Conservation (phyloP, 2,329 filamentous ascomycete genomes). For the Penicillium sp. region DNA sequence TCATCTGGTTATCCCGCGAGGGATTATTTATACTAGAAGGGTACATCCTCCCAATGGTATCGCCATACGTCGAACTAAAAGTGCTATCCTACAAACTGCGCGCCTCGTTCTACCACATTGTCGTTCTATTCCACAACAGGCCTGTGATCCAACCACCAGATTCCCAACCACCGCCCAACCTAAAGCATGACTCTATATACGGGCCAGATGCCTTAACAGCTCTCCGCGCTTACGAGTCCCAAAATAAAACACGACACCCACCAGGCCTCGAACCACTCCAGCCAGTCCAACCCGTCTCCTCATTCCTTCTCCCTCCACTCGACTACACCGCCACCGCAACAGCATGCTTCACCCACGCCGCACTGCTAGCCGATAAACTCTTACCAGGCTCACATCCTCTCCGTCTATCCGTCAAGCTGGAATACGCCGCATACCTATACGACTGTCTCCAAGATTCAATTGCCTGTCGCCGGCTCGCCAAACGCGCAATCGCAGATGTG, state of each 20-base stretch:
- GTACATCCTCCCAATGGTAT: conserved; percentile 83
- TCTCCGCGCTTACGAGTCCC: conserved; percentile 29
- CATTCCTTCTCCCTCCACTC: conserved; percentile 75
- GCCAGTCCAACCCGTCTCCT: conserved; percentile 48
- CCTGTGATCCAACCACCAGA: conserved; percentile 69
- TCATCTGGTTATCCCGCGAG: conserved; percentile 93
- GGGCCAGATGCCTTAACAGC: conserved; percentile 39
- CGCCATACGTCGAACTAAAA: conserved; percentile 76
- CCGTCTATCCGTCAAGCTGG: conserved; percentile 83
- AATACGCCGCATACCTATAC: conserved; percentile 90
- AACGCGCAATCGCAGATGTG: conserved; percentile 82
- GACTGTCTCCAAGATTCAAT: conserved; percentile 86
- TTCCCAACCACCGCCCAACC: conserved; percentile 30
- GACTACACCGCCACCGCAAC: conserved; percentile 84
- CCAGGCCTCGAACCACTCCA: conserved; percentile 36
- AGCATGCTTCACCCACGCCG: conserved; percentile 76
- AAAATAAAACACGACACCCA: conserved; percentile 23
- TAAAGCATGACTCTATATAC: conserved; percentile 40
- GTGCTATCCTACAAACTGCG: conserved; percentile 89
- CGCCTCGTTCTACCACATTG: conserved; percentile 94
- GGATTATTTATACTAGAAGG: conserved; percentile 82
- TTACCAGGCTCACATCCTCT: conserved; percentile 88
- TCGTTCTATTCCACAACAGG: conserved; percentile 92
- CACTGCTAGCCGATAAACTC: conserved; percentile 69
- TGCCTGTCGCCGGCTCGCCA: conserved; percentile 72